These are phyloP conservation scores for Colletotrichum chlorophyti DNA, from an alignment of 2,329 filamentous ascomycete genomes.

Conservation along the genomic window DNA sequence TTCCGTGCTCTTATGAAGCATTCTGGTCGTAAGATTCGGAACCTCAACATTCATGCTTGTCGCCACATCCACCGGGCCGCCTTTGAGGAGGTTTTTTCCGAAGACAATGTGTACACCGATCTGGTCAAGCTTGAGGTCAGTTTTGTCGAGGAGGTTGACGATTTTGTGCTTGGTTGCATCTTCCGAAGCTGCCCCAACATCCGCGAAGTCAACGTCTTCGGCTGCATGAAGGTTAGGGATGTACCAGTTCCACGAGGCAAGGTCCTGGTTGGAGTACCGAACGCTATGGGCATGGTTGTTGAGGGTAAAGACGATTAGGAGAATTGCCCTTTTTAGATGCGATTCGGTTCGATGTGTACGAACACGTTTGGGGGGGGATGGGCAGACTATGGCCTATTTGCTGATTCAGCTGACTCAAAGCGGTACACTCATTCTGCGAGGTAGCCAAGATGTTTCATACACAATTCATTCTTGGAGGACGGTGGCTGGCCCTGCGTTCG, in stretches of 20 bases:
- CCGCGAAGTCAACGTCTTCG: conserved; percentile 67
- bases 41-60: conserved; percentile 82
- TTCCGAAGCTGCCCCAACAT: conserved; percentile 70
- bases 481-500: too few relatives aligned
- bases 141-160: conserved; percentile 74
- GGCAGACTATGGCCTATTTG: too few relatives aligned
- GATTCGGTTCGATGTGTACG: neutral
- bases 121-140: conserved; percentile 78
- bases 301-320: conserved; percentile 46
- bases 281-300: conserved; percentile 65
- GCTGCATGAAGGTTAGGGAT: conserved; percentile 67
- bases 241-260: conserved; percentile 61
- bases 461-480: too few relatives aligned
- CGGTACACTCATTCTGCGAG: neutral
- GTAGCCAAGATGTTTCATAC: neutral
- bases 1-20: conserved; percentile 86
- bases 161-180: conserved; percentile 67
- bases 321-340: neutral
- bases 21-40: conserved; percentile 70
- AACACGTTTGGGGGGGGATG: neutral
- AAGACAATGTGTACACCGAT: conserved; percentile 67
- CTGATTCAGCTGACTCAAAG: neutral
- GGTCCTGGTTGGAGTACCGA: conserved; percentile 64
- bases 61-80: conserved; percentile 78
- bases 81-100: conserved; percentile 76